phyloP scores from a whole-genome alignment of 208 protist genomes.

The Trypanosoma boissoni region DNA sequence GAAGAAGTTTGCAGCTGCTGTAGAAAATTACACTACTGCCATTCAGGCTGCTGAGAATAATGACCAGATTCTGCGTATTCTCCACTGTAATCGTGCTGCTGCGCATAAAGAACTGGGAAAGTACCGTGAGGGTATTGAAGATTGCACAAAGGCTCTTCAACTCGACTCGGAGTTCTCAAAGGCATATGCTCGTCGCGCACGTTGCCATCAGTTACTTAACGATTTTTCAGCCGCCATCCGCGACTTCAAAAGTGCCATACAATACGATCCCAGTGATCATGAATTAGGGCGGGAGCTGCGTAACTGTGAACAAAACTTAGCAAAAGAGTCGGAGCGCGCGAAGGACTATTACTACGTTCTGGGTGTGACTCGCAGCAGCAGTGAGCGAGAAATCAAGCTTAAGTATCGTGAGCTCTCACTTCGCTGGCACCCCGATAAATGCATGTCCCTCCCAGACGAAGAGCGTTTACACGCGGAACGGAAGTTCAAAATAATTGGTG shows the following conservation, averaged over 20 bases:
- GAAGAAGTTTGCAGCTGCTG: conserved; percentile 70
- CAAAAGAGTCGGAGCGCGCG: conserved; percentile 77
- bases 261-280: conserved; percentile 63
- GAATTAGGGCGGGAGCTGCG: conserved; percentile 74
- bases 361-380: conserved; percentile 59
- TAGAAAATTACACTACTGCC: conserved; percentile 75
- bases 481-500: conserved; percentile 90
- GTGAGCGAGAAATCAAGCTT: conserved; percentile 78
- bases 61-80: conserved; percentile 81
- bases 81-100: conserved; percentile 91
- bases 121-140: conserved; percentile 84
- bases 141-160: conserved; percentile 83
- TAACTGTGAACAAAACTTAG: conserved; percentile 55
- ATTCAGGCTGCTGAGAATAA: conserved; percentile 66
- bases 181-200: conserved; percentile 85
- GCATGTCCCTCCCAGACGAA: conserved; percentile 52
- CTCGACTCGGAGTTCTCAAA: conserved; percentile 86
- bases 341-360: conserved; percentile 90
- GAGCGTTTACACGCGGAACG: conserved; percentile 78
- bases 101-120: conserved; percentile 85
- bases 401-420: conserved; percentile 89
- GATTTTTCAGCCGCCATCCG: conserved; percentile 77
- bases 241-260: conserved; percentile 83
- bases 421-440: conserved; percentile 91
- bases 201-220: conserved; percentile 79